Percentiles rank a stretch among this genome's conserved stretches.
phyloP scores from a whole-genome alignment of 495 filamentous ascomycete genomes.

The Mycothermus thermophilus region DNA sequence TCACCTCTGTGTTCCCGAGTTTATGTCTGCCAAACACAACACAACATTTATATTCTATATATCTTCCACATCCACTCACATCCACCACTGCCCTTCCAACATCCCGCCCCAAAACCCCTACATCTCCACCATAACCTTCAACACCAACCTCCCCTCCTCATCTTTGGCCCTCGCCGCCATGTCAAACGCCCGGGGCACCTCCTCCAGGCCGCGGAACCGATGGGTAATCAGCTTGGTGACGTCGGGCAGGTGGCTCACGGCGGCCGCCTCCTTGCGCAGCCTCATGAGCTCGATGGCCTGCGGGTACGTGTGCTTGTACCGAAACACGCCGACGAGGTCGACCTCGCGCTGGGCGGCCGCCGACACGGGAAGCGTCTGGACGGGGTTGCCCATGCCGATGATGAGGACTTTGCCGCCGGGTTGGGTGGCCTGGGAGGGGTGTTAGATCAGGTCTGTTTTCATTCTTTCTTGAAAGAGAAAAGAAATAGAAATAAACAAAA shows the following conservation, averaged over 20 bases:
- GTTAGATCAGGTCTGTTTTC: constrained; percentile 1
- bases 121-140: constrained; percentile 43
- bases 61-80: no score
- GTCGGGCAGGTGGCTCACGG: constrained; percentile 37
- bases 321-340: constrained; percentile 80
- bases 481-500: no score
- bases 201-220: constrained; percentile 31
- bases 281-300: constrained; percentile 60
- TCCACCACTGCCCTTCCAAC: no score
- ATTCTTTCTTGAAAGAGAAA: neutral
- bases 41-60: no score
- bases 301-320: constrained; percentile 77
- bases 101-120: no score
- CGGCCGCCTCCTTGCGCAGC: no score
- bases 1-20: no score
- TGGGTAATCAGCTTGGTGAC: constrained; percentile 65
- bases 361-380: constrained; percentile 75
- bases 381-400: constrained; percentile 87
- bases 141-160: constrained; percentile 35
- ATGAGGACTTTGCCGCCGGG: constrained; percentile 73
- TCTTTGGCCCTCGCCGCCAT: constrained; percentile 41
- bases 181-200: constrained; percentile 33
- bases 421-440: constrained; percentile 37
- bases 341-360: constrained; percentile 82
- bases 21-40: no score